Conservation (phyloP, 208 protist genomes). For the Crithidia expoeki region DNA sequence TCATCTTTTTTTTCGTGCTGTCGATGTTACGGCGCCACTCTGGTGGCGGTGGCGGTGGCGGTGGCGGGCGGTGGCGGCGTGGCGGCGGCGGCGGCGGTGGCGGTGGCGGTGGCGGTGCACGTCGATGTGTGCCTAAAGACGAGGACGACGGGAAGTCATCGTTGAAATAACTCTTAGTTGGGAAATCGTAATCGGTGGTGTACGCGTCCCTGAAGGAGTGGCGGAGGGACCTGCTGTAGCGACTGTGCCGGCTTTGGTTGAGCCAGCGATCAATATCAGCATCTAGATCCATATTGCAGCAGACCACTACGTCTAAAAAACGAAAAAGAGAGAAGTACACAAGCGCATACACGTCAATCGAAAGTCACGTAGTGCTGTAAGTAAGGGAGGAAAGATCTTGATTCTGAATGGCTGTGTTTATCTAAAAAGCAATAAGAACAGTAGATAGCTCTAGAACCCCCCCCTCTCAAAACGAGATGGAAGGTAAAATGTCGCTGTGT, state of each 20-base stretch:
- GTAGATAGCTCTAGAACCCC: too few species aligned
- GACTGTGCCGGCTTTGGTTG: slow-evolving; percentile 8
- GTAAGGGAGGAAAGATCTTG: too few species aligned
- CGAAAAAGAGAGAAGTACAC: not conserved
- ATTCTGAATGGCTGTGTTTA: too few species aligned
- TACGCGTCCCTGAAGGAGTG: slow-evolving; percentile 19
- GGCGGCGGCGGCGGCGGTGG: slow-evolving; percentile 18
- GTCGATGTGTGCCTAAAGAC: slow-evolving; percentile 9
- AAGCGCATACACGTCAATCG: too few species aligned
- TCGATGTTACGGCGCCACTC: not conserved
- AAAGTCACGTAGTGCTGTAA: too few species aligned
- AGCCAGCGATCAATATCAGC: slow-evolving; percentile 27
- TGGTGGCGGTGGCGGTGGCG: slow-evolving; percentile 4
- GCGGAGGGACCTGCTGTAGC: slow-evolving; percentile 9
- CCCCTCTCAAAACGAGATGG: too few species aligned
- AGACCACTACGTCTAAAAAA: slow-evolving; percentile 1
- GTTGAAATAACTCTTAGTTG: slow-evolving; percentile 21
- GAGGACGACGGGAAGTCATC: not conserved
- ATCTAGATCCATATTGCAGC: slow-evolving; percentile 21
- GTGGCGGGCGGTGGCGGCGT: slow-evolving; percentile 20
- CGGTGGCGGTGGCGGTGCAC: slow-evolving; percentile 19
- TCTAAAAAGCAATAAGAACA: too few species aligned
- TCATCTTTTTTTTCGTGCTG: not conserved
- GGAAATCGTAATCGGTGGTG: not conserved
- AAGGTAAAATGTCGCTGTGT: too few species aligned